A percentile compares a stretch with the other conserved stretches of the same genome.
phyloP scores from a whole-genome alignment of 108 stramenopile species.

The Nitzschia sp. region DNA sequence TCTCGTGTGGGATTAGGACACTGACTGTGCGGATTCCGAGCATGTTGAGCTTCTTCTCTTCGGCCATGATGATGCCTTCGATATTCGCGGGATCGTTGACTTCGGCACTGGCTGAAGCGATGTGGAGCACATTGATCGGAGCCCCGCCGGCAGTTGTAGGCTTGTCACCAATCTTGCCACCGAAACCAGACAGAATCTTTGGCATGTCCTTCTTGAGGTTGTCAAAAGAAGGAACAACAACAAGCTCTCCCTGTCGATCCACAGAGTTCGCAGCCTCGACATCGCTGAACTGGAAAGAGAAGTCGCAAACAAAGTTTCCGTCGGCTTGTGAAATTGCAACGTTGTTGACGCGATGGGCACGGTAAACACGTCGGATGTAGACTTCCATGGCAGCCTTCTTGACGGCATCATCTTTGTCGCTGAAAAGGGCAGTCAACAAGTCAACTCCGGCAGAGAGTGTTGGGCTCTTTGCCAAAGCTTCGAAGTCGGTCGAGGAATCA shows the following conservation, averaged over 20 bases:
- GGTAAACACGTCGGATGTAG: conserved; percentile 95
- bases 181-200: conserved; percentile 59
- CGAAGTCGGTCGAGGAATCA: conserved; percentile 64
- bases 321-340: conserved; percentile 60
- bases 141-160: conserved; percentile 51
- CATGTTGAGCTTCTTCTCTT: conserved; percentile 60
- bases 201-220: conserved; percentile 57
- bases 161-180: conserved; percentile 51
- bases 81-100: conserved; percentile 43
- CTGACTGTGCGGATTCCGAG: conserved; percentile 87
- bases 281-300: conserved; percentile 89
- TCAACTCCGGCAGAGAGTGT: conserved; percentile 94
- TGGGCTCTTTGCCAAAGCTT: conserved; percentile 61
- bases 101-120: conserved; percentile 51
- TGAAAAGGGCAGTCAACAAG: conserved; percentile 87
- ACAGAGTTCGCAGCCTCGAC: conserved; percentile 65
- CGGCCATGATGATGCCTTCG: conserved; percentile 49
- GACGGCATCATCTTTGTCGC: conserved; percentile 71
- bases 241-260: conserved; percentile 67
- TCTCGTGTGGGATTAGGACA: conserved; percentile 63
- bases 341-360: conserved; percentile 81
- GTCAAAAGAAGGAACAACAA: conserved; percentile 51
- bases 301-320: conserved; percentile 78
- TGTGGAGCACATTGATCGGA: conserved; percentile 83
- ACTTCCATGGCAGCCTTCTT: conserved; percentile 77